Evolutionary conservation across 2,329 filamentous ascomycete species (phyloP).

Genomic region (Colletotrichum tanaceti): DNA sequence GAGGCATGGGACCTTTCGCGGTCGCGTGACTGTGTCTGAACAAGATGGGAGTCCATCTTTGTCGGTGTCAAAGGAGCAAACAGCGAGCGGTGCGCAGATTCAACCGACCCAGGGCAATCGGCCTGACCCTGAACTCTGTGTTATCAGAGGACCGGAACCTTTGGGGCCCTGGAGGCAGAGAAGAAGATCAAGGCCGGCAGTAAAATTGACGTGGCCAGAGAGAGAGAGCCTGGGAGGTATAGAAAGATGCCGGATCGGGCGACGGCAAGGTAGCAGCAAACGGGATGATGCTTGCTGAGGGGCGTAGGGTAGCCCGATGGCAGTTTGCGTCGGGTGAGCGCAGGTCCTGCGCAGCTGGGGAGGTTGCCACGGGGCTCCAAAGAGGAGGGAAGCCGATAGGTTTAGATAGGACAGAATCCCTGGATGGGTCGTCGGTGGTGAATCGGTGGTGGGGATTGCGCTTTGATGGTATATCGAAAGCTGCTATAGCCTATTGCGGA

Average conservation of each 20-base stretch:
- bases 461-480: slow-evolving; percentile 34
- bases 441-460: slow-evolving; percentile 24
- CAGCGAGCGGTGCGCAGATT: neutral
- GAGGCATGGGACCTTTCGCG: slow-evolving; percentile 35
- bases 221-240: neutral
- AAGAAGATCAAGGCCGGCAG: slow-evolving; percentile 9
- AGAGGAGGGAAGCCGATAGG: neutral
- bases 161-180: neutral
- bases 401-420: slow-evolving; percentile 12
- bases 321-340: slow-evolving; percentile 21
- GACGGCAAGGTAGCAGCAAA: neutral
- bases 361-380: neutral
- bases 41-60: slow-evolving; percentile 31
- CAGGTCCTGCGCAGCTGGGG: slow-evolving; percentile 3
- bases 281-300: slow-evolving; percentile 33
- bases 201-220: neutral
- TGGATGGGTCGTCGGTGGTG: slow-evolving; percentile 11
- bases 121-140: neutral
- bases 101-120: neutral
- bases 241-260: neutral
- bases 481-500: slow-evolving; percentile 32
- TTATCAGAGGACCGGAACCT: slow-evolving; percentile 13
- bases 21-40: slow-evolving; percentile 23
- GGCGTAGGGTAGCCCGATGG: slow-evolving; percentile 17
- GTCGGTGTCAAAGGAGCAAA: slow-evolving; percentile 7